A percentile compares a stretch with the other conserved stretches of the same genome.
Evolutionary conservation across 495 filamentous ascomycete genomes (phyloP).

Genomic region (Podospora fimiseda): DNA sequence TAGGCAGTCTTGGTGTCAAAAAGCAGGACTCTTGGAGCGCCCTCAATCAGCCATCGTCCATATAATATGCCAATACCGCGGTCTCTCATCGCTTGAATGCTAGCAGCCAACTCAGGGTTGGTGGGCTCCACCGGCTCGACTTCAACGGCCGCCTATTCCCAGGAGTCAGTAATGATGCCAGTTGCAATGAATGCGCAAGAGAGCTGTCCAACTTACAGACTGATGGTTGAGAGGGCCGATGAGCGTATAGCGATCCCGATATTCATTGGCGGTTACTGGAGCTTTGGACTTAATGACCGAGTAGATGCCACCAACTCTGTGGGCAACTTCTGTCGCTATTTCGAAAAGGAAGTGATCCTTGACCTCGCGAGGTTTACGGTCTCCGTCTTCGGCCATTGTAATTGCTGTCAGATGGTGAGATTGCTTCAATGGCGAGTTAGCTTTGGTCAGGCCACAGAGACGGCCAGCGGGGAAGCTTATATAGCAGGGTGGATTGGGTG

Average conservation of each 20-base stretch:
- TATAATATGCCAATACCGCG: constrained; percentile 88
- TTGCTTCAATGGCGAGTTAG: neutral
- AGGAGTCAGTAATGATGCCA: constrained; percentile 1
- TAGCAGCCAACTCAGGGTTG: constrained; percentile 69
- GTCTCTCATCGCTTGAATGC: constrained; percentile 82
- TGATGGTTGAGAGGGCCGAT: constrained; percentile 89
- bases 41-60: constrained; percentile 96
- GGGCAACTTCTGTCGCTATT: constrained; percentile 92
- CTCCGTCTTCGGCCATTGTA: constrained; percentile 30
- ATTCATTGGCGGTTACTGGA: constrained; percentile 93
- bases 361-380: constrained; percentile 39
- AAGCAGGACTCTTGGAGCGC: constrained; percentile 84
- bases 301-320: constrained; percentile 97
- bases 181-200: neutral
- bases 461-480: neutral
- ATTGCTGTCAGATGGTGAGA: neutral
- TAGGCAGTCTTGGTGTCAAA: constrained; percentile 95
- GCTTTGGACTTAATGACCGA: constrained; percentile 98
- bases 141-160: constrained; percentile 75
- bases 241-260: constrained; percentile 93
- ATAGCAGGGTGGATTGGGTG: neutral
- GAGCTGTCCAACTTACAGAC: constrained; percentile 54
- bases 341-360: constrained; percentile 70
- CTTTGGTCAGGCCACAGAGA: neutral
- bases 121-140: constrained; percentile 86